Evolutionary conservation across 192 early-diverging fungal species (phyloP).

Genomic region (Coemansia sp.): DNA sequence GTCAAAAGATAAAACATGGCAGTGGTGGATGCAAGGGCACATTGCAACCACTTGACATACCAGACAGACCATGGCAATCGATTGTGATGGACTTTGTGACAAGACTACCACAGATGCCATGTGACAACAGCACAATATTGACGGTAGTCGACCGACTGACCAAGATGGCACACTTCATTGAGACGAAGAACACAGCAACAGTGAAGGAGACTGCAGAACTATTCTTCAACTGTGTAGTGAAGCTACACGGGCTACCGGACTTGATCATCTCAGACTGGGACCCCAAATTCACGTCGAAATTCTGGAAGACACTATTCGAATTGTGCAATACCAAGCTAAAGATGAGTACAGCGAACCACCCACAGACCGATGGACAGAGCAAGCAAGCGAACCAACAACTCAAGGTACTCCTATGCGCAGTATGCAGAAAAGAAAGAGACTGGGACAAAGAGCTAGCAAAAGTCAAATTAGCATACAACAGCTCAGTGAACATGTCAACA

Average conservation of each 20-base stretch:
- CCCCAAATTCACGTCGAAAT: conserved; percentile 42
- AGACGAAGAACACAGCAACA: neutral
- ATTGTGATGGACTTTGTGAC: conserved; percentile 13
- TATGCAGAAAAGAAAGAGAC: neutral
- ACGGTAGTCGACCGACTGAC: conserved; percentile 11
- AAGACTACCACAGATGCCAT: neutral
- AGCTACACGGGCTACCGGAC: conserved; percentile 42
- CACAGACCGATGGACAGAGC: neutral
- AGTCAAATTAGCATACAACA: too few relatives aligned
- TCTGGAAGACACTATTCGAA: conserved; percentile 19
- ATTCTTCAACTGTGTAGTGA: conserved; percentile 29
- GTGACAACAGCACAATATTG: conserved; percentile 1
- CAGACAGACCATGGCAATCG: neutral
- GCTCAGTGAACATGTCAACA: too few relatives aligned
- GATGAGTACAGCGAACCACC: conserved; percentile 52
- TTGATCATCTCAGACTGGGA: conserved; percentile 56
- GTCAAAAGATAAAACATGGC: conserved; percentile 13
- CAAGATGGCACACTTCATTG: conserved; percentile 5
- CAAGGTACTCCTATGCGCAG: conserved; percentile 45
- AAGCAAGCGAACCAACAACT: conserved; percentile 43
- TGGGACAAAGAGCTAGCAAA: too few relatives aligned
- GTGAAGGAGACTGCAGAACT: conserved; percentile 19
- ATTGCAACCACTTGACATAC: conserved; percentile 6
- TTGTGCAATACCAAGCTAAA: conserved; percentile 16
- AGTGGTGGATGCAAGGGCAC: neutral